Base-by-base conservation (phyloP, 1,284 basidiomycete genomes). In the Cutaneotrichosporon cyanovorans region DNA sequence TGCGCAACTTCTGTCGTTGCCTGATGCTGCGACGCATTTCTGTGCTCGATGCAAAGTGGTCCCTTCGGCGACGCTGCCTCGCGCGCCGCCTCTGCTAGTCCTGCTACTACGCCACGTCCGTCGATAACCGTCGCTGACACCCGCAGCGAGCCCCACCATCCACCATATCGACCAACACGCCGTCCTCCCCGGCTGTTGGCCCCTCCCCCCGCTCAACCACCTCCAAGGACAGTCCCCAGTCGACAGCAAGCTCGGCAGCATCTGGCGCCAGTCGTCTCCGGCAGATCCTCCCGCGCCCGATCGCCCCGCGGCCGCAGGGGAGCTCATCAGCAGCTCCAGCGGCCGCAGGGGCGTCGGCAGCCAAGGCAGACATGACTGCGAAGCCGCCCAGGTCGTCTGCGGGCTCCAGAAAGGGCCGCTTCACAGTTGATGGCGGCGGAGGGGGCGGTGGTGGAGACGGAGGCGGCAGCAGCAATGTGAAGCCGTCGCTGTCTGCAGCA, bases 401-500 rank as follows among this genome's bases (percentile, higher is more conserved):
- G 15, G 59, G 65, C 6, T 53, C 56, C 25, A 65, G 66, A 51
- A 68, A 68, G 55, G 68, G 67, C 3, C 61, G 66, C 11, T 70
- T 70, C 52, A 69, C 68, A 6, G 66, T 69, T 34, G 68, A 71
- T 51, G 55, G 57, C 21, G 68, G 67, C 18, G 64, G 62, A 4
- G 19, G 21, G 0, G 21, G 35, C 35, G 35, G 35, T 19, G n/a
- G n/a, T n/a, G n/a, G n/a, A n/a, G n/a, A n/a, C n/a, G n/a, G n/a
- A n/a, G n/a, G n/a, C n/a, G 35, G 18, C 16, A 19, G 35, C 5
- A 37, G 35, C 35, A 37, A 19, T 11, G 9, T 15, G 30, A 31
- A 8, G 21, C 35, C 15, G 19, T 15, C 6, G 41, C 23, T 11
- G 12, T 8, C 15, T 34, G 22, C 5, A 23, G 23, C 8, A 14